Conservation (phyloP, 208 protist genomes). For the Crithidia sp. region DNA sequence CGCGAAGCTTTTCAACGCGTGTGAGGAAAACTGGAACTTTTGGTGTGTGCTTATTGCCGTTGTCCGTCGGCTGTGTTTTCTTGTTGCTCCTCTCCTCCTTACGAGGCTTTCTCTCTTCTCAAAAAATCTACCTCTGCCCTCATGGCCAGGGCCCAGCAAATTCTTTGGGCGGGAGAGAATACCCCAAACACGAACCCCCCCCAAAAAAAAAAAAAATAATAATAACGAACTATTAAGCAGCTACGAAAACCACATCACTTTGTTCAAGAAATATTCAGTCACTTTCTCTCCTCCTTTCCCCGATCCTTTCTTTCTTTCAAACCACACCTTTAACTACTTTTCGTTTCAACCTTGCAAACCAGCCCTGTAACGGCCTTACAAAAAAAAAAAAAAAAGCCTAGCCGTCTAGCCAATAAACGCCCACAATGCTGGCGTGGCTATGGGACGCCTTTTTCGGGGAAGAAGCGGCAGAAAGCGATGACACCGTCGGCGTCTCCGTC, state of each 20-base stretch:
- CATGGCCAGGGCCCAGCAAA: background rate
- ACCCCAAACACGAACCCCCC: too few species aligned
- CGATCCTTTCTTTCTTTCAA: background rate
- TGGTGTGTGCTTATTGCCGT: too few species aligned
- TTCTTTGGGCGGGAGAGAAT: background rate
- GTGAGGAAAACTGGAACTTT: background rate
- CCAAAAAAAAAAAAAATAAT: too few species aligned
- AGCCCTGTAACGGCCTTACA: too few species aligned
- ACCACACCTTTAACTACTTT: background rate
- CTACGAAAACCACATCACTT: too few species aligned
- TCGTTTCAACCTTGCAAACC: too few species aligned
- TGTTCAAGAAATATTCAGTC: too few species aligned
- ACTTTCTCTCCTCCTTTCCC: constrained; percentile 3
- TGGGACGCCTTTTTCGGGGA: constrained; percentile 1
- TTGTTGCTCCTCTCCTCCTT: too few species aligned
- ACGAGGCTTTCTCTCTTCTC: too few species aligned
- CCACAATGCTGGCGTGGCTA: constrained; percentile 11
- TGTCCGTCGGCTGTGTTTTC: too few species aligned
- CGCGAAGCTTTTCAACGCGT: background rate
- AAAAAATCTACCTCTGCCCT: too few species aligned
- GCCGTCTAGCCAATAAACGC: background rate
- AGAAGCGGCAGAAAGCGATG: background rate
- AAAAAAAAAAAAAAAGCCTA: background rate
- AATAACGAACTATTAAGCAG: too few species aligned
- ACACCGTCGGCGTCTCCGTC: constrained; percentile 9